Conservation (phyloP, 176 grass and related monocot genomes). For the Dendrocalamus sinicus region DNA sequence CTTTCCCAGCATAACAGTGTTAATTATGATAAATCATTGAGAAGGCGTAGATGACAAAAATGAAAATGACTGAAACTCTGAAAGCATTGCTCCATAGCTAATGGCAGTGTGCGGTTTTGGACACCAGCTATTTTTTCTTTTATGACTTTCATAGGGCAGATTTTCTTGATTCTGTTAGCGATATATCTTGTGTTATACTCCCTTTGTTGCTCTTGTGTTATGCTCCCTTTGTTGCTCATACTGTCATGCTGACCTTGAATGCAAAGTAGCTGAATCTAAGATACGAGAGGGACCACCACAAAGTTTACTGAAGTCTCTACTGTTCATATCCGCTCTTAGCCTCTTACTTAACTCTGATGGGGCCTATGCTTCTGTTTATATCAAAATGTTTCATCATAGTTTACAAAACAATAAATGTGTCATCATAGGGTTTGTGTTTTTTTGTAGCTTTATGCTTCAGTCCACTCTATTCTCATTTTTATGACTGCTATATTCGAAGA, state of each 20-base stretch:
- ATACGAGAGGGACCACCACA: not conserved
- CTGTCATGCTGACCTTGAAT: not conserved
- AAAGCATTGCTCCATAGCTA: not conserved
- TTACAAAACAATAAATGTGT: not conserved
- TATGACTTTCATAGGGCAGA: not conserved
- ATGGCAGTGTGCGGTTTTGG: not conserved
- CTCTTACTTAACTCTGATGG: not conserved
- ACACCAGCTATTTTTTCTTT: not conserved
- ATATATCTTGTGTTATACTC: not conserved
- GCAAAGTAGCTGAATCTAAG: not conserved
- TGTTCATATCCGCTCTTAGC: not conserved
- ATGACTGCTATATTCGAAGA: constrained; percentile 1
- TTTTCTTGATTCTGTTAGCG: not conserved
- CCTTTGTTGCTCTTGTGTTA: not conserved
- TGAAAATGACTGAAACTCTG: not conserved
- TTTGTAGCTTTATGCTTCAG: constrained; percentile 11
- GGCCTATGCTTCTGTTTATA: not conserved
- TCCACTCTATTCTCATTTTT: constrained; percentile 11
- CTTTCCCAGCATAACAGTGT: not conserved
- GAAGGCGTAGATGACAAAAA: not conserved
- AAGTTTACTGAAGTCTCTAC: constrained; percentile 14
- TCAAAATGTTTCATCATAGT: not conserved
- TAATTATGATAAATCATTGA: constrained; percentile 17
- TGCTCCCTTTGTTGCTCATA: not conserved
- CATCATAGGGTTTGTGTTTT: not conserved